Percentiles rank a stretch among this genome's conserved stretches.
Conservation (phyloP, 768 basidiomycete genomes). For the Macrolepiota dolichaula region DNA sequence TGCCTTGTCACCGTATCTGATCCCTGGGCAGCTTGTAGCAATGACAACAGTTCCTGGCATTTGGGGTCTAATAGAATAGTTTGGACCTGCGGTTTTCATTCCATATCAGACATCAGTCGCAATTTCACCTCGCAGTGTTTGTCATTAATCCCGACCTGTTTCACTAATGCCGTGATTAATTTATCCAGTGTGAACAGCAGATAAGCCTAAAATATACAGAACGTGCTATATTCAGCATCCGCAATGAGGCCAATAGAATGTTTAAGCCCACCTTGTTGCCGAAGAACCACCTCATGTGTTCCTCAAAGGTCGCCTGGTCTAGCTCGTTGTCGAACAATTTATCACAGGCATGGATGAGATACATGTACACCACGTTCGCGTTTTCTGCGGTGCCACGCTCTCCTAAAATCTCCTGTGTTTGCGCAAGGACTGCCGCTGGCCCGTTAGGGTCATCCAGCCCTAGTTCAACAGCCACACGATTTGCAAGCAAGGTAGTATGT, state of each 20-base stretch:
- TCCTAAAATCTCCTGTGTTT: conserved; percentile 61
- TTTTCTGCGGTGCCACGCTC: conserved; percentile 42
- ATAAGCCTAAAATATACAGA: conserved; percentile 64
- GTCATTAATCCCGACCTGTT: conserved; percentile 61
- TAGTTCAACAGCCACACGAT: conserved; percentile 79
- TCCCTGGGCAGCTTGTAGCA: conserved; percentile 64
- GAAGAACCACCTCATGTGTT: conserved; percentile 94
- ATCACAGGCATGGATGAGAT: conserved; percentile 87
- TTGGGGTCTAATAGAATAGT: conserved; percentile 80
- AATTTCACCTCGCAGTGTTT: neutral
- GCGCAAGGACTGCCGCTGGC: conserved; percentile 61
- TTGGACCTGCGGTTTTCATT: conserved; percentile 66
- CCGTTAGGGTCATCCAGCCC: conserved; percentile 86
- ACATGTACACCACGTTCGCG: conserved; percentile 77
- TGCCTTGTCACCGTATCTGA: conserved; percentile 51
- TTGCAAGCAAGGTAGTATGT: conserved; percentile 64
- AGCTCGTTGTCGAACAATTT: conserved; percentile 92
- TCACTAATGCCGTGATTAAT: conserved; percentile 82
- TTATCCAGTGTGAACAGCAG: conserved; percentile 93
- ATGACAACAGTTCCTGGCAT: conserved; percentile 80
- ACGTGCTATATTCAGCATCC: conserved; percentile 14
- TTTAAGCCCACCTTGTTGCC: conserved; percentile 65
- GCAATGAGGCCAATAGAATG: neutral
- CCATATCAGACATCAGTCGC: conserved; percentile 5
- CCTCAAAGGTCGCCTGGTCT: conserved; percentile 90